Base-by-base conservation (phyloP, 129 eudicot genomes). In the Escallonia rubra region DNA sequence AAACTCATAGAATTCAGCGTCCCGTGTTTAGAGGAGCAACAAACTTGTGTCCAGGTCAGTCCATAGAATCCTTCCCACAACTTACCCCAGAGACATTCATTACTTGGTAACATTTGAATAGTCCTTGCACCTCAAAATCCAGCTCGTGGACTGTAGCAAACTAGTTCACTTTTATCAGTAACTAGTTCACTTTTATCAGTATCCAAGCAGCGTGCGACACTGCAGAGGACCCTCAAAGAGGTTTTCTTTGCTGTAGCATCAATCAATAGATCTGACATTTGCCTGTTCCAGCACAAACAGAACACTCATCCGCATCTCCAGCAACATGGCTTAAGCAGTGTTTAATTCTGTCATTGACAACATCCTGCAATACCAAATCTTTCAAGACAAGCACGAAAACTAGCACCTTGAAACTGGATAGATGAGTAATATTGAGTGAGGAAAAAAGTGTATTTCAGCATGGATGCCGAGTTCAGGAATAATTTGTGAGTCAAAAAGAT, bases 261-360 rank as follows among this genome's bases (percentile, higher is more conserved):
- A 63, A 57, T 79, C 65, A 57, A 76, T 84, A 68, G 47, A 84
- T 70, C 71, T 64, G 87, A 46, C 97, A 91, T 81, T 85, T 91
- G 77, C 96, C 96, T 46, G 97, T 91, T 61, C 97, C 97, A 40
- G 81, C 87, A 85, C 97, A 91, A 44, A 83, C 88, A 14, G 86
- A 81, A 76, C 97, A 91, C 74, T 91, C 97, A 39, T 85, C 90
- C n/a, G 74, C 93, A 23, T 85, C 86, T 41, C 97, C 97, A 69
- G 90, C 84, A 72, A 87, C 85, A 72, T 87, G 97, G 72, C 93
- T 85, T 74, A 91, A 79, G 84, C 97, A 91, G 56, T 85, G 79
- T 43, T 79, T 78, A 74, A 91, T 91, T 76, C 93, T 79, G 58
- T 91, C 97, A 63, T 85, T 90, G 80, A 91, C 74, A 59, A 91